A percentile compares a stretch with the other conserved stretches of the same genome.
phyloP scores from a whole-genome alignment of 345 rosid species.

The Pelargonium nanum region DNA sequence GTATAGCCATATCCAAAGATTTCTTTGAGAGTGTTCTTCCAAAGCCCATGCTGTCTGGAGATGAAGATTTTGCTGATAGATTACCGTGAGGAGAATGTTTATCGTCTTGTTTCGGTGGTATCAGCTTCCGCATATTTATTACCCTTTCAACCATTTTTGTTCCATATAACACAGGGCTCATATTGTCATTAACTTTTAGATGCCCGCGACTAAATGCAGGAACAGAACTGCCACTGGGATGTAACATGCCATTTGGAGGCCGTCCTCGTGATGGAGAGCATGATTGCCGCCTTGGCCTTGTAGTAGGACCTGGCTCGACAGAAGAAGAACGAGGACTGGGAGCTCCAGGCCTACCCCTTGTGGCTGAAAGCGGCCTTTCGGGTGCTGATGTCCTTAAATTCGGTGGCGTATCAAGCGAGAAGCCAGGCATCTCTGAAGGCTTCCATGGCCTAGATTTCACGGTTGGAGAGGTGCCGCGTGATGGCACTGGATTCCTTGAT shows the following conservation, averaged over 20 bases:
- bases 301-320: constrained; percentile 58
- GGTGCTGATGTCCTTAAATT: constrained; percentile 83
- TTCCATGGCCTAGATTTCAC: constrained; percentile 86
- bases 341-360: constrained; percentile 93
- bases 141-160: constrained; percentile 95
- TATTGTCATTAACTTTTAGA: constrained; percentile 57
- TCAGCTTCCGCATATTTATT: constrained; percentile 81
- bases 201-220: constrained; percentile 65
- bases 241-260: constrained; percentile 41
- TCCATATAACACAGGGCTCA: constrained; percentile 81
- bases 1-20: constrained; percentile 94
- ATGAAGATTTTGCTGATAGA: constrained; percentile 67
- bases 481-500: constrained; percentile 42
- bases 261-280: constrained; percentile 97
- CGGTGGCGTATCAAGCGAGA: constrained; percentile 88
- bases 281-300: constrained; percentile 75
- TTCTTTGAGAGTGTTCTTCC: constrained; percentile 95
- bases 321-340: constrained; percentile 83
- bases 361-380: constrained; percentile 83
- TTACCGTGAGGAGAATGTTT: constrained; percentile 69
- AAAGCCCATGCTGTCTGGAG: constrained; percentile 85
- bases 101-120: constrained; percentile 73
- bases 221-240: constrained; percentile 82
- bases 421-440: constrained; percentile 99
- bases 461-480: constrained; percentile 74